These are phyloP conservation scores for Gossypium raimondii DNA, from an alignment of 345 rosid genomes.

Conservation along the genomic window DNA sequence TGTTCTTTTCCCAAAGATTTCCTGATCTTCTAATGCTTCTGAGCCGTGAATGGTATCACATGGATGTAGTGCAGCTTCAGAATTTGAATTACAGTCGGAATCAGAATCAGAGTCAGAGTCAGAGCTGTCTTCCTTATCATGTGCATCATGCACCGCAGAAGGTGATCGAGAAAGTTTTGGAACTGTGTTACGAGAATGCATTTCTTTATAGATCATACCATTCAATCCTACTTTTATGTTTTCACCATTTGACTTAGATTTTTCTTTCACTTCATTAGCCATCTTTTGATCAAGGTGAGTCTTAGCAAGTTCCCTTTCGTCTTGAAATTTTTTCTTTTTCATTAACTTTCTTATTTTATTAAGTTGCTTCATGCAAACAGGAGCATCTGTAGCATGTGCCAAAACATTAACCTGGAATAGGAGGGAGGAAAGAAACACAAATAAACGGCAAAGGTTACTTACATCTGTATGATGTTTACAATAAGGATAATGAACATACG, in stretches of 20 bases:
- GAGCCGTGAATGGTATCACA: conserved; percentile 26
- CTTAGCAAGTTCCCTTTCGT: conserved; percentile 24
- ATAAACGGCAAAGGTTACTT: conserved; percentile 19
- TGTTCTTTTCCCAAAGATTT: conserved; percentile 24
- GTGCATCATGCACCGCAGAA: conserved; percentile 26
- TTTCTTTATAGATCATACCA: conserved; percentile 31
- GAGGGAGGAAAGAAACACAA: neutral
- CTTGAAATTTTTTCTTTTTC: conserved; percentile 48
- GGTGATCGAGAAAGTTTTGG: conserved; percentile 39
- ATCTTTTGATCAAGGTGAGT: conserved; percentile 24
- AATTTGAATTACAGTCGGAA: conserved; percentile 45
- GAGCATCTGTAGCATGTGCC: conserved; percentile 70
- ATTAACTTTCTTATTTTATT: conserved; percentile 68
- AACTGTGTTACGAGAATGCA: conserved; percentile 27
- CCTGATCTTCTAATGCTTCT: conserved; percentile 32
- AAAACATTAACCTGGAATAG: conserved; percentile 75
- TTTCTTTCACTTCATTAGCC: conserved; percentile 25
- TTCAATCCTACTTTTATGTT: conserved; percentile 25
- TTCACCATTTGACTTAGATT: conserved; percentile 25
- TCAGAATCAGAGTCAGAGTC: conserved; percentile 43
- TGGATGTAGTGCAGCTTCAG: conserved; percentile 36
- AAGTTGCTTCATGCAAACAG: conserved; percentile 70
- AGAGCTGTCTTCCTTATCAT: conserved; percentile 31
- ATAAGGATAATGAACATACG: conserved; percentile 8
- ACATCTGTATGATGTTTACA: neutral